Evolutionary conservation across 2,329 filamentous ascomycete genomes (phyloP).

Genomic region (Colletotrichum sp.): DNA sequence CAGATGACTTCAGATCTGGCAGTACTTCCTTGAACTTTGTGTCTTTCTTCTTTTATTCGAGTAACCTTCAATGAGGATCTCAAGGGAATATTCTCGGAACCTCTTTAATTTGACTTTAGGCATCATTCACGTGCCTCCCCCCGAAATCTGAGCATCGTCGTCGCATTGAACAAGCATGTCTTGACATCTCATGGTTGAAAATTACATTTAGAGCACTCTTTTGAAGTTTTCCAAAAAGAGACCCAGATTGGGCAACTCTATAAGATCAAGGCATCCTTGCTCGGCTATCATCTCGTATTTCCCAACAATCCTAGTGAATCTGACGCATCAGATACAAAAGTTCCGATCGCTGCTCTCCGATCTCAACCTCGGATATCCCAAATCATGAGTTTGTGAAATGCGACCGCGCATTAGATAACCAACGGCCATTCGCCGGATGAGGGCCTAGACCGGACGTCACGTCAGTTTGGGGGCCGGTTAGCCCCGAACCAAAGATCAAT

Average conservation of each 20-base stretch:
- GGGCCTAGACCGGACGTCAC: background rate
- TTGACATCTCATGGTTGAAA: background rate
- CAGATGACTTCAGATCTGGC: background rate
- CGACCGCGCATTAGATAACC: background rate
- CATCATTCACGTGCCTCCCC: background rate
- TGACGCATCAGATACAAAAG: background rate
- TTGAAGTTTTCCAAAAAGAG: background rate
- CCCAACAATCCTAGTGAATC: background rate
- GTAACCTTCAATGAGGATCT: background rate
- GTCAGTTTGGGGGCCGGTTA: background rate
- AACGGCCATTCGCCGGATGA: background rate
- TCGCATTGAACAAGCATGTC: background rate
- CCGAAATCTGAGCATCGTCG: background rate
- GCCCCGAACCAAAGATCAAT: background rate
- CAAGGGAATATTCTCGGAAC: background rate
- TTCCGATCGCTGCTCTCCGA: background rate
- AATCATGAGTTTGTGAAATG: background rate
- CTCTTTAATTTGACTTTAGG: background rate
- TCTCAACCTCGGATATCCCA: background rate
- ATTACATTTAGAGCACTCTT: background rate
- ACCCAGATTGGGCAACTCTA: background rate
- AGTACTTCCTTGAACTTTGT: background rate
- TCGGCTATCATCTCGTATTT: background rate
- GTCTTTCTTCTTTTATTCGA: background rate
- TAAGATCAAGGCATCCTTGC: background rate